Percentiles rank a stretch among this genome's conserved stretches.
These are phyloP conservation scores for Verticillium tricorpus DNA, from an alignment of 2,329 filamentous ascomycete genomes.

Conservation along the genomic window DNA sequence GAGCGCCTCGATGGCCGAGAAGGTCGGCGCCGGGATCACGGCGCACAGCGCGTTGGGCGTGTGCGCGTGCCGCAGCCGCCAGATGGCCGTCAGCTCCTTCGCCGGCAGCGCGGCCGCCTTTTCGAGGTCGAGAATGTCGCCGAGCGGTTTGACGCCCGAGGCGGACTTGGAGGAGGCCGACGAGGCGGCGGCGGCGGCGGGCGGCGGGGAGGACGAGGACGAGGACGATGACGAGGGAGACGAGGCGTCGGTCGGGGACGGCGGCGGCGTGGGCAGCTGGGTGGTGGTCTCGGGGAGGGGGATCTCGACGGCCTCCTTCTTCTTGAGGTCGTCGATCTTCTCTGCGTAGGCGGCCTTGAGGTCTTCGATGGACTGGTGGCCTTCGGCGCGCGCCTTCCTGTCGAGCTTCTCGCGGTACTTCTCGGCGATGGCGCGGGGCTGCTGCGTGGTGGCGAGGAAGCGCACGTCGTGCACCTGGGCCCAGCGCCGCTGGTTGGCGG, in stretches of 20 bases:
- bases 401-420: constrained; percentile 86
- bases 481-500: constrained; percentile 68
- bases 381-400: constrained; percentile 71
- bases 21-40: constrained; percentile 69
- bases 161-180: constrained; percentile 21
- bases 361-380: constrained; percentile 65
- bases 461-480: constrained; percentile 90
- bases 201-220: constrained; percentile 10
- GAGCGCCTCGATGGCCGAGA: constrained; percentile 63
- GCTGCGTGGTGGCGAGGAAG: constrained; percentile 76
- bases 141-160: constrained; percentile 38
- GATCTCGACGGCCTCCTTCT: constrained; percentile 35
- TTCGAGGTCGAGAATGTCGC: constrained; percentile 65
- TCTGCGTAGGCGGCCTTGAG: constrained; percentile 81
- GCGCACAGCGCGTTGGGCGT: constrained; percentile 78
- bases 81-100: constrained; percentile 81
- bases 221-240: constrained; percentile 7
- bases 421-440: constrained; percentile 65
- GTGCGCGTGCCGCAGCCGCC: constrained; percentile 80
- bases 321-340: constrained; percentile 70
- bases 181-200: constrained; percentile 13
- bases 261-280: constrained; percentile 22
- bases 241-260: constrained; percentile 10
- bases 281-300: constrained; percentile 16
- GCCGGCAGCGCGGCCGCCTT: constrained; percentile 70